Percentiles rank a stretch among this genome's conserved stretches.
phyloP scores from a whole-genome alignment of 768 basidiomycete genomes.

The Pulveroboletus ravenelii region DNA sequence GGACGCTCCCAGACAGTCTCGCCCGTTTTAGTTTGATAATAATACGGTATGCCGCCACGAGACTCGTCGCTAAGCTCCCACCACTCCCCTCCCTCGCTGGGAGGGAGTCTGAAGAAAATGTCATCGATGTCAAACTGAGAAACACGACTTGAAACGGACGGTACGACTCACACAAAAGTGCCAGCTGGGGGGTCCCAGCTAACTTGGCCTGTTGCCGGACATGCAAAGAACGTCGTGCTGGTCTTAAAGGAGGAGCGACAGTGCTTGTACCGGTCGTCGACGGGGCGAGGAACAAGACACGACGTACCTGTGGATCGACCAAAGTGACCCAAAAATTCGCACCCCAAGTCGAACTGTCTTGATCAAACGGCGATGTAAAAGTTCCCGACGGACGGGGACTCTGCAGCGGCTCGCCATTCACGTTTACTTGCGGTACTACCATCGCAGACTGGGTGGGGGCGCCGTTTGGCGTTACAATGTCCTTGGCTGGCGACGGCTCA shows the following conservation, averaged over 20 bases:
- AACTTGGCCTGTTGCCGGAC: slow-evolving; percentile 87
- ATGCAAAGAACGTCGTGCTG: slow-evolving; percentile 79
- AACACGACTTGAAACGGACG: slow-evolving; percentile 14
- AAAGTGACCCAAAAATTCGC: slow-evolving; percentile 94
- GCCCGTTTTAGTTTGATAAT: slow-evolving; percentile 89
- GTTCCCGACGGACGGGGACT: slow-evolving; percentile 31
- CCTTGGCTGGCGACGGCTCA: slow-evolving; percentile 5
- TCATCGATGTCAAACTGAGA: slow-evolving; percentile 6
- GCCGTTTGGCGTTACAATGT: slow-evolving; percentile 9
- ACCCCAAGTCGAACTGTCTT: slow-evolving; percentile 63
- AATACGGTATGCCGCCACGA: slow-evolving; percentile 81
- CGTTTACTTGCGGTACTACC: slow-evolving; percentile 33
- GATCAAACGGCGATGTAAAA: slow-evolving; percentile 17
- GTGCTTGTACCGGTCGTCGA: slow-evolving; percentile 8
- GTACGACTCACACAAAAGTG: slow-evolving; percentile 68
- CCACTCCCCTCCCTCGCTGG: slow-evolving; percentile 85
- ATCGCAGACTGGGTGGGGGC: slow-evolving; percentile 11
- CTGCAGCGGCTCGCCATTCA: slow-evolving; percentile 31
- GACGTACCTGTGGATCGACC: slow-evolving; percentile 79
- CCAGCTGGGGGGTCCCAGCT: slow-evolving; percentile 92
- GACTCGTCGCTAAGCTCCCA: slow-evolving; percentile 90
- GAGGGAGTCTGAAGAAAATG: slow-evolving; percentile 57
- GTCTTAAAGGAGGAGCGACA: slow-evolving; percentile 32
- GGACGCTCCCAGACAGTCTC: slow-evolving; percentile 95
- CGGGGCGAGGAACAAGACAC: slow-evolving; percentile 3